Percentiles rank a stretch among this genome's conserved stretches.
Evolutionary conservation across 116 monocot species (phyloP).

Genomic region (Phalaenopsis hybrid): DNA sequence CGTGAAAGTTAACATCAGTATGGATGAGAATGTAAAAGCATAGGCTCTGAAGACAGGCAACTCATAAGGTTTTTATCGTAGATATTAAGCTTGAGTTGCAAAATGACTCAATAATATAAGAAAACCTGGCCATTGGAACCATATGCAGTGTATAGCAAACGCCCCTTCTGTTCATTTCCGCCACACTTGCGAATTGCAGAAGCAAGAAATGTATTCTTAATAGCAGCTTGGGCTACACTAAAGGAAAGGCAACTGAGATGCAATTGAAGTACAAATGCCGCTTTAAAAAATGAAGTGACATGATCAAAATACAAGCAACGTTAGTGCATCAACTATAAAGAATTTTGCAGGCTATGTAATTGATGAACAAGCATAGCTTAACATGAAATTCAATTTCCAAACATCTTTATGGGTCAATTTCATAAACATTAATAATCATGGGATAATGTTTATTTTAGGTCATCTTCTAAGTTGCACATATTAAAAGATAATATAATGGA

Average conservation of each 20-base stretch:
- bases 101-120: background rate
- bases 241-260: constrained; percentile 2
- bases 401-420: too few species aligned
- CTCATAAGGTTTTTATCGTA: background rate
- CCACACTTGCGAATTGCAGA: constrained; percentile 90
- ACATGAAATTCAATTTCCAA: too few species aligned
- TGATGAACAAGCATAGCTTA: constrained; percentile 16
- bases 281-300: constrained; percentile 16
- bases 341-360: too few species aligned
- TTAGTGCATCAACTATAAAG: background rate
- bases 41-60: background rate
- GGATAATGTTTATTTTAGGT: background rate
- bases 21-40: background rate
- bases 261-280: background rate
- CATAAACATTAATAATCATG: too few species aligned
- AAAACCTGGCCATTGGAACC: constrained; percentile 91
- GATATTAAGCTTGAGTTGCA: background rate
- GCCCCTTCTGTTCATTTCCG: constrained; percentile 95
- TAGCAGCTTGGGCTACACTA: constrained; percentile 68
- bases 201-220: constrained; percentile 76
- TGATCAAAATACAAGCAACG: background rate
- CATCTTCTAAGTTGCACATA: background rate
- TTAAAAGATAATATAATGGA: background rate
- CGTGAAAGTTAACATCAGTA: background rate
- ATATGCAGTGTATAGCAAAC: constrained; percentile 70